Percentiles rank a stretch among this genome's conserved stretches.
phyloP scores from a whole-genome alignment of 2,329 filamentous ascomycete genomes.

The Myriosclerotinia scirpicola region DNA sequence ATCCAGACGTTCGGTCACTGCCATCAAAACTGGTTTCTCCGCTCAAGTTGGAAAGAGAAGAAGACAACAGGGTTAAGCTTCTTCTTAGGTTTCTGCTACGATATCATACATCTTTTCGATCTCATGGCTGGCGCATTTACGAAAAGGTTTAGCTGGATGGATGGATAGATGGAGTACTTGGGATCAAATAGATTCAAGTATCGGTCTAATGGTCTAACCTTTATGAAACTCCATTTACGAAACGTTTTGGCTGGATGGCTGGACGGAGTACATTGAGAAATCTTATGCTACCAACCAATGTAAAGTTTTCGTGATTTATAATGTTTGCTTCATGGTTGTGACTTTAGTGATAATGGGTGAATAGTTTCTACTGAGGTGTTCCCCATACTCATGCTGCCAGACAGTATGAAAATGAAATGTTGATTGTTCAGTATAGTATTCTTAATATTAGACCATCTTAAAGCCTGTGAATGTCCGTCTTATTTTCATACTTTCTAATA shows the following conservation, averaged over 20 bases:
- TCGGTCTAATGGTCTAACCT: too few relatives aligned
- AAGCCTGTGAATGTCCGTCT: too few relatives aligned
- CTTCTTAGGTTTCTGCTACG: conserved; percentile 8
- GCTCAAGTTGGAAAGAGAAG: conserved; percentile 98
- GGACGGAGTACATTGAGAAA: background rate
- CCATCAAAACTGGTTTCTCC: conserved; percentile 99
- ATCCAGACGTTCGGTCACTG: conserved; percentile 82
- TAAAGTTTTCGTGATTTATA: background rate
- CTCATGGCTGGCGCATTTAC: background rate
- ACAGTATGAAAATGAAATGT: too few relatives aligned
- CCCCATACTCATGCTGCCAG: too few relatives aligned
- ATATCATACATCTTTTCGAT: background rate
- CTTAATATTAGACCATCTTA: too few relatives aligned
- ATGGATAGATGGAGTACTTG: background rate
- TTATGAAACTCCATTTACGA: background rate
- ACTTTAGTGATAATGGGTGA: background rate
- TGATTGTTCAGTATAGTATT: too few relatives aligned
- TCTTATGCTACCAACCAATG: background rate
- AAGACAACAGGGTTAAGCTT: conserved; percentile 78
- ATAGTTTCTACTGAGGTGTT: background rate
- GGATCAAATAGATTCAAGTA: too few relatives aligned
- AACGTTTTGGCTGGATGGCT: background rate
- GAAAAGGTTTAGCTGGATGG: conserved; percentile 1
- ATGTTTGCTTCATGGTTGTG: background rate
- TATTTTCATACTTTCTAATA: too few relatives aligned